Evolutionary conservation across 1,139 yeast genomes (phyloP), one percentile per base, ranked within the genome.

Genomic region (Blastobotrys buckinghamii): DNA sequence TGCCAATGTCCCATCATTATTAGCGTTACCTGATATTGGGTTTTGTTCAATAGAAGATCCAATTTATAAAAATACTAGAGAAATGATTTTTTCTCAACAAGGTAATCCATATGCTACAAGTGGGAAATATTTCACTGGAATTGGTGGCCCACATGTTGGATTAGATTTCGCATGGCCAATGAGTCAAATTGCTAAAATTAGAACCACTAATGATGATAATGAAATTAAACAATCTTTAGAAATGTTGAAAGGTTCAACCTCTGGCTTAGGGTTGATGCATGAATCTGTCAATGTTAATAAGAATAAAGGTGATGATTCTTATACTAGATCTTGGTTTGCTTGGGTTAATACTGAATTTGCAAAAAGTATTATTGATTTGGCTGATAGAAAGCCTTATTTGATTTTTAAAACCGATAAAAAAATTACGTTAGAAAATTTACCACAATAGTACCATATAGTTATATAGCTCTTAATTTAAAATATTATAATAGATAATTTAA

Each of bases 331-430:
- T 1, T 88, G 96, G 96, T 89, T 89, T 69, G 85, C 96, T 2
- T 89, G 96, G 96, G 87, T 95, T 58, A 89, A 88, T 62, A 82
- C 95, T 0, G 96, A 88, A 64, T 87, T 88, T 67, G 96, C 92
- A 12, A 84, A 84, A 64, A 83, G 95, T 0, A 81, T 88, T 10
- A 63, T 88, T 46, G 82, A 87, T 60, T 70, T 88, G 55, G 92
- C 94, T 0, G 69, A 75, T 50, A 70, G 85, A 42, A 86, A 84
- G 61, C 95, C 95, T 0, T 79, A 84, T 59, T 68, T 87, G 57
- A 76, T 87, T 16, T 82, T 84, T 61, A 77, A 76, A 32, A 39
- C 19, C 24, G 37, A 44, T 33, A 24, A 44, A 26, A 30, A 33
- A 22, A 12, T 47, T 19, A 47, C 44, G 2, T 32, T 35, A 30